Base-by-base conservation (phyloP, 2,329 filamentous ascomycete genomes). In the Chaetomiaceae sp. region DNA sequence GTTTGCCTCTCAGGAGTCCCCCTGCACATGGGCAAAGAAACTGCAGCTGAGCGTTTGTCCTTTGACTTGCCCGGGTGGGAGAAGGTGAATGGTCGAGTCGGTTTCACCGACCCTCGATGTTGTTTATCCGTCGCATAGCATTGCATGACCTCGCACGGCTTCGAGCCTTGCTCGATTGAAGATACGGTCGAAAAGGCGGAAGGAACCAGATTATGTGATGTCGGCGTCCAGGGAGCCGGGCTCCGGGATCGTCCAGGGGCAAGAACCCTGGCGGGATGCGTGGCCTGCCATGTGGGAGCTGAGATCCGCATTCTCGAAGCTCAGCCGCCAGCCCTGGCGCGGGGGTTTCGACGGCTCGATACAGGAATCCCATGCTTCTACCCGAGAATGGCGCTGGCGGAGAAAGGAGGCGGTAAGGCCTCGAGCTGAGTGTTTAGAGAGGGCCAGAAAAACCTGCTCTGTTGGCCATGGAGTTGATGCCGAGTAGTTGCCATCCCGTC, bases 281-380 rank as follows among this genome's bases (percentile, higher is more conserved):
- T 43, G 38, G 40, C 31, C n/a, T 30, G 43, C 49, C 49, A 51
- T 51, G 43, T 44, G 50, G 34, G 20, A 20, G 44, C 33, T 13
- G 39, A 41, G 38, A 35, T 48, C 34, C 40, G 37, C 39, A 37
- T 59, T 59, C 55, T 59, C 55, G 57, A 59, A 58, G 53, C 44
- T 46, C 45, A 48, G 48, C 50, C 42, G 39, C 16, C 21, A 30
- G 40, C 44, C n/a, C 41, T 48, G 33, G 25, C 34, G 37, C n/a
- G 50, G 25, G 46, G 27, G 20, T 33, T 33, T 33, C 25, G 17
- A 41, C 50, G 50, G 52, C 48, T 50, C 21, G 40, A 48, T 44
- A 50, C 51, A 54, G 48, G n/a, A n/a, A 49, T 48, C 49, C 45
- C 44, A 54, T 57, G 57, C 43, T 30, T 50, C 44, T 55, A 57